Evolutionary conservation across 2,329 filamentous ascomycete species (phyloP), one percentile per base, ranked within the genome.

Genomic region (Phialophora tarda): DNA sequence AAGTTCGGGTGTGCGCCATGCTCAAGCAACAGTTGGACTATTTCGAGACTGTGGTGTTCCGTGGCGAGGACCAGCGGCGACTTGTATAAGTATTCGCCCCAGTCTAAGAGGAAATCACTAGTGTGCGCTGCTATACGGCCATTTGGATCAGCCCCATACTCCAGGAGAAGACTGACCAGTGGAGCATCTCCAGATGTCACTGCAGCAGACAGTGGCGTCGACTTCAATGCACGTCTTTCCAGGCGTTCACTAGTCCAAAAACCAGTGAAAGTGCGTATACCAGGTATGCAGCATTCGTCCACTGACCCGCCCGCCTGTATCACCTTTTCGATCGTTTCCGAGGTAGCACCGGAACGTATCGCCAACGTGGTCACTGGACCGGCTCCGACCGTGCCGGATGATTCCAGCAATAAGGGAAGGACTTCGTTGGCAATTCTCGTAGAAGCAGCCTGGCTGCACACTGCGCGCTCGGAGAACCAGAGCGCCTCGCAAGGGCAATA

Each of bases 141-240:
- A 41, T 58, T 62, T 6, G 51, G 51, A 32, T 62, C 44, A 2
- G 60, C 60, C 5, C 41, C 41, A 21, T 62, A 47, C n/a, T 62
- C 17, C 32, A 59, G 62, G 4, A 58, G 62, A 17, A 59, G 62
- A 24, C 48, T 7, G 24, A 48, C 51, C 48, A 56, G 48, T 3
- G 44, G 44, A 8, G 23, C 24, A 38, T 62, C 38, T 4, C 41
- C 38, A n/a, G 23, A 21, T 10, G 4, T 26, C n/a, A 24, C 26
- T 4, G 63, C 57, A 12, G 14, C 30, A 62, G 10, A 50, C 14
- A 59, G 26, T 10, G 56, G 41, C 6, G 38, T 59, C 0, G 12
- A 44, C 11, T 17, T 17, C 4, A 21, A n/a, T 17, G 12, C 14
- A 12, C 6, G 5, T 28, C 17, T 12, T 4, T 41, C 23, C 11